Evolutionary conservation across 768 basidiomycete genomes (phyloP).

Genomic region (Pleurotus tuber-regium): DNA sequence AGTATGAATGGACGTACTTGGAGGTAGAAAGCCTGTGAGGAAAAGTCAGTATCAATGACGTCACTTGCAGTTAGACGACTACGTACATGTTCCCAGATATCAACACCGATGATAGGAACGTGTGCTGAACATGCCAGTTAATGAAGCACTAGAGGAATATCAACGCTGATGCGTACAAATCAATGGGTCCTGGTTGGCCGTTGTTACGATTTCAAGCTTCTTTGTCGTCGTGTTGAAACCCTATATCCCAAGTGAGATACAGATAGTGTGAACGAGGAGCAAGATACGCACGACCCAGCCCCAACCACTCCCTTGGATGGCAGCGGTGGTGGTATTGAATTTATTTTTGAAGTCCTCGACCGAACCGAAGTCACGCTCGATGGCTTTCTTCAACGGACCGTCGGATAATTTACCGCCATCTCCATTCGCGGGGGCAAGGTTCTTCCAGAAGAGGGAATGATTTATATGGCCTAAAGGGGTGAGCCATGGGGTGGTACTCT

Average conservation of each 20-base stretch:
- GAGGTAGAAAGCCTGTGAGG: slow-evolving; percentile 65
- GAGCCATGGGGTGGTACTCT: not conserved
- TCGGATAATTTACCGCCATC: slow-evolving; percentile 64
- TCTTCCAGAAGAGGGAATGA: slow-evolving; percentile 97
- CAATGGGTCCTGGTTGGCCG: slow-evolving; percentile 94
- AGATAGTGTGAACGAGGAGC: slow-evolving; percentile 2
- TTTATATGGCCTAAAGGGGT: slow-evolving; percentile 78
- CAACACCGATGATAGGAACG: slow-evolving; percentile 90
- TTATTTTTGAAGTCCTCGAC: slow-evolving; percentile 83
- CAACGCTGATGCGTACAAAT: slow-evolving; percentile 28
- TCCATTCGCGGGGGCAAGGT: slow-evolving; percentile 71
- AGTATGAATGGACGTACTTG: slow-evolving; percentile 33
- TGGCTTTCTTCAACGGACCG: slow-evolving; percentile 72
- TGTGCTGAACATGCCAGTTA: slow-evolving; percentile 49
- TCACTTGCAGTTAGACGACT: slow-evolving; percentile 11
- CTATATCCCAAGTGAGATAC: too few species aligned
- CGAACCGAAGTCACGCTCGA: slow-evolving; percentile 82
- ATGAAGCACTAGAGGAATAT: not conserved
- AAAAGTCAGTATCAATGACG: slow-evolving; percentile 11
- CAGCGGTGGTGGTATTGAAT: slow-evolving; percentile 86
- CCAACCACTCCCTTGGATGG: slow-evolving; percentile 97
- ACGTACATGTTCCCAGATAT: slow-evolving; percentile 94
- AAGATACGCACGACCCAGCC: slow-evolving; percentile 79
- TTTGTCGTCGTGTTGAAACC: slow-evolving; percentile 65
- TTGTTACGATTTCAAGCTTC: slow-evolving; percentile 88